Evolutionary conservation across 208 protist species (phyloP), one percentile per base, ranked within the genome.

Genomic region (Crithidia brevicula): DNA sequence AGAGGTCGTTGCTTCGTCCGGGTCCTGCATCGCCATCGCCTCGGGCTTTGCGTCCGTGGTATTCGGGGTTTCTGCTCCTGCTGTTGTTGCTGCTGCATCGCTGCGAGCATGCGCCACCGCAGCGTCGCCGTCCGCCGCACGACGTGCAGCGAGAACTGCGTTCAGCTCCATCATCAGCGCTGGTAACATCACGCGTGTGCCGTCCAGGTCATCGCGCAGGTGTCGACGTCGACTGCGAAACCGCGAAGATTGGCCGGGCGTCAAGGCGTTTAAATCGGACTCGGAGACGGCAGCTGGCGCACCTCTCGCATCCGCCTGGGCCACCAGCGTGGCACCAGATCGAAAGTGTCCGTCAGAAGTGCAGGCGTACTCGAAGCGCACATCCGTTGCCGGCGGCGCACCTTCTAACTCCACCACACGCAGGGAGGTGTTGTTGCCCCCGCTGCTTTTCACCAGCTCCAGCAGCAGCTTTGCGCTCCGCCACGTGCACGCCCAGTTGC

Each of bases 291-390:
- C 33, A 8, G 30, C n/a, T 6, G 25, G 16, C n/a, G 16, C 50
- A 28, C 3, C n/a, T 31, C 3, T 7, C 13, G 20, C 40, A 20
- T 43, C 49, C 25, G 23, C 16, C 15, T 7, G 31, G 4, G 52
- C 2, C 8, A 67, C 22, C 13, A 67, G 56, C 1, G 72, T 77
- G 40, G 8, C 20, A 7, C 73, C 73, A 25, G 73, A 79, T 50
- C 52, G 74, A 30, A 79, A 74, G 46, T 61, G 16, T 18, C 67
- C 74, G 11, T 58, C 58, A 4, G 67, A 13, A 5, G 51, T 67
- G 53, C 73, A 77, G 23, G 67, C 59, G 53, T 72, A 70, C 50
- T 83, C 78, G 8, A 77, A 42, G 0, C 70, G 70, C 25, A 65
- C 62, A 30, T 38, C 50, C 42, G 62, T 76, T 9, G 15, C 70